Evolutionary conservation across 2,329 filamentous ascomycete genomes (phyloP).

Genomic region (Calonectria multiphialidica): DNA sequence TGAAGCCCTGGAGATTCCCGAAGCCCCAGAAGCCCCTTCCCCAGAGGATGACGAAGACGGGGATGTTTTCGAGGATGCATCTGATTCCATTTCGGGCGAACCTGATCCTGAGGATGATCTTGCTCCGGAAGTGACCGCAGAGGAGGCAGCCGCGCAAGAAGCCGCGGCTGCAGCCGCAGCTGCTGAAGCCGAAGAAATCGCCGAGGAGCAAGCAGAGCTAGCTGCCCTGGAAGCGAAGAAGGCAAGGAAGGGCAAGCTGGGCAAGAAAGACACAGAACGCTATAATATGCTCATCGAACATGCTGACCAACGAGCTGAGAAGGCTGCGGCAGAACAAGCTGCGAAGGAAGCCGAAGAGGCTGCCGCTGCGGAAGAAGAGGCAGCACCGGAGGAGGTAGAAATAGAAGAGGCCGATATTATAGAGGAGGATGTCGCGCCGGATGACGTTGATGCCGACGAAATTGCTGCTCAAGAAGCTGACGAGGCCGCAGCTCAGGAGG

Average conservation of each 20-base stretch:
- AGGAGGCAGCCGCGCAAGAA: constrained; percentile 32
- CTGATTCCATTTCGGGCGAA: constrained; percentile 11
- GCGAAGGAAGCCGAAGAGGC: constrained; percentile 37
- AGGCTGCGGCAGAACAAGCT: constrained; percentile 47
- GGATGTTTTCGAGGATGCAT: constrained; percentile 26
- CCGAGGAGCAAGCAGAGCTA: constrained; percentile 51
- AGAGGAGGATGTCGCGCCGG: constrained; percentile 26
- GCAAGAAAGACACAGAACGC: constrained; percentile 61
- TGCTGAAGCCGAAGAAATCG: constrained; percentile 30
- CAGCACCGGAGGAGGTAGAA: constrained; percentile 45
- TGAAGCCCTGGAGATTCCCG: constrained; percentile 42
- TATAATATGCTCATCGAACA: constrained; percentile 52
- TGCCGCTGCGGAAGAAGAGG: constrained; percentile 44
- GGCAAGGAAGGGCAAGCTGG: constrained; percentile 59
- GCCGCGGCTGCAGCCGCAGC: constrained; percentile 25
- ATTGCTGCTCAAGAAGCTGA: constrained; percentile 20
- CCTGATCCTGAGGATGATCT: constrained; percentile 24
- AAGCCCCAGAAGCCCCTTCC: constrained; percentile 37
- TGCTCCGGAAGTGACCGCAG: constrained; percentile 43
- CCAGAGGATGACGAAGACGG: constrained; percentile 36
- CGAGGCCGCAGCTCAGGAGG: constrained; percentile 20
- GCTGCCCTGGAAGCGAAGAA: constrained; percentile 60
- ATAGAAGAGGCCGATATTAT: constrained; percentile 42
- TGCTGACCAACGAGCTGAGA: constrained; percentile 49
- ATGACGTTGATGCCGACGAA: constrained; percentile 26